phyloP scores from a whole-genome alignment of 192 early-diverging fungal genomes.

The Radiomyces spectabilis region DNA sequence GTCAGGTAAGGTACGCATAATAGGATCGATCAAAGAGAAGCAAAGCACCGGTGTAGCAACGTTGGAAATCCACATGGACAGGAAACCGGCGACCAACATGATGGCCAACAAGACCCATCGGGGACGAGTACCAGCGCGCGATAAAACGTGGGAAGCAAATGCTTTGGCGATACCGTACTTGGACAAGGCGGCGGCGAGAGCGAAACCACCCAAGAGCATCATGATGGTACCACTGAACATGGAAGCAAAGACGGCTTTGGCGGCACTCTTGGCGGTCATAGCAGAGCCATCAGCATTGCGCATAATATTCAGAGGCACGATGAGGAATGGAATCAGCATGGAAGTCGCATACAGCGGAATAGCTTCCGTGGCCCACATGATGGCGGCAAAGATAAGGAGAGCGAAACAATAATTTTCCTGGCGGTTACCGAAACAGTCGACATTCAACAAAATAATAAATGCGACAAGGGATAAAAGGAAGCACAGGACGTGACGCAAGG shows the following conservation, averaged over 20 bases:
- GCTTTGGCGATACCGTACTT: slow-evolving; percentile 72
- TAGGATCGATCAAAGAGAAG: slow-evolving; percentile 64
- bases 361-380: slow-evolving; percentile 82
- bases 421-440: slow-evolving; percentile 53
- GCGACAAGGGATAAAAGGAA: slow-evolving; percentile 42
- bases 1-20: slow-evolving; percentile 60
- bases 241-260: slow-evolving; percentile 58
- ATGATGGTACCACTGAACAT: slow-evolving; percentile 77
- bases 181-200: slow-evolving; percentile 65
- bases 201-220: slow-evolving; percentile 69
- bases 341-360: slow-evolving; percentile 70
- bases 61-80: slow-evolving; percentile 78
- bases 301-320: slow-evolving; percentile 57
- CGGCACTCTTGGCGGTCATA: slow-evolving; percentile 34
- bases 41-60: slow-evolving; percentile 75
- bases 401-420: slow-evolving; percentile 86
- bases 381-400: slow-evolving; percentile 72
- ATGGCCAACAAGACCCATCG: slow-evolving; percentile 59
- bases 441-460: slow-evolving; percentile 49
- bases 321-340: slow-evolving; percentile 57
- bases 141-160: slow-evolving; percentile 53
- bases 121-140: slow-evolving; percentile 61
- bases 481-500: slow-evolving; percentile 18
- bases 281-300: slow-evolving; percentile 32
- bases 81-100: slow-evolving; percentile 70